phyloP scores from a whole-genome alignment of 2,329 filamentous ascomycete genomes.

The Aureobasidium musti region DNA sequence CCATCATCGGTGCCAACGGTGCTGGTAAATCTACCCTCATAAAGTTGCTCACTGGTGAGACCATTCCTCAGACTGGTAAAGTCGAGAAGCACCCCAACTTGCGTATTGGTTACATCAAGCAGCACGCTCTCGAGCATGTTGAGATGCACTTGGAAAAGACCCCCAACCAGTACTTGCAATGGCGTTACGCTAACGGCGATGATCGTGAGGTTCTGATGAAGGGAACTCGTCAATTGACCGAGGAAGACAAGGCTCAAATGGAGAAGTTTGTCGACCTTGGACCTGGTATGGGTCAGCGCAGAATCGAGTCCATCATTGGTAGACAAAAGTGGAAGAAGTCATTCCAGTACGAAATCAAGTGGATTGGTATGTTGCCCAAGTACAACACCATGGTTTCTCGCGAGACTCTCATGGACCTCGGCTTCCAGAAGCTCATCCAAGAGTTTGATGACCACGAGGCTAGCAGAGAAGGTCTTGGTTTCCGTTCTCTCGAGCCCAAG shows the following conservation, averaged over 20 bases:
- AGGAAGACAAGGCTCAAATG: constrained; percentile 85
- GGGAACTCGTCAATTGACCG: constrained; percentile 87
- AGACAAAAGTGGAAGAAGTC: constrained; percentile 99
- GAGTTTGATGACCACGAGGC: constrained; percentile 99
- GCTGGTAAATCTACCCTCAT: constrained; percentile 98
- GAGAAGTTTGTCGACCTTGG: constrained; percentile 83
- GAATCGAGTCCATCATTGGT: constrained; percentile 87
- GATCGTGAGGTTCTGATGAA: constrained; percentile 97
- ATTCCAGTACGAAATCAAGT: constrained; percentile 98
- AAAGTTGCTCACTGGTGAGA: constrained; percentile 93
- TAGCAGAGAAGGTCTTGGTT: constrained; percentile 96
- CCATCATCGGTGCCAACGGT: constrained; percentile 96
- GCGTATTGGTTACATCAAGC: constrained; percentile 99
- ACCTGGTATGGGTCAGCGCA: constrained; percentile 74
- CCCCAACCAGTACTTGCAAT: constrained; percentile 97
- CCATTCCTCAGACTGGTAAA: constrained; percentile 76
- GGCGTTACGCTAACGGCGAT: constrained; percentile 96
- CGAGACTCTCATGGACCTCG: constrained; percentile 81
- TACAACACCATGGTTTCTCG: constrained; percentile 90
- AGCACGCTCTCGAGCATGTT: constrained; percentile 97
- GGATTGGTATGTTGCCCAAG: constrained; percentile 85
- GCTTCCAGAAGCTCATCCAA: constrained; percentile 91
- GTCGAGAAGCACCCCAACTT: constrained; percentile 99
- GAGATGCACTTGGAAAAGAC: constrained; percentile 99
- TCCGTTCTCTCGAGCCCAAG: constrained; percentile 87